Percentiles rank a stretch among this genome's conserved stretches.
These are phyloP conservation scores for Russula brevipes DNA, from an alignment of 768 basidiomycete genomes.

Conservation along the genomic window DNA sequence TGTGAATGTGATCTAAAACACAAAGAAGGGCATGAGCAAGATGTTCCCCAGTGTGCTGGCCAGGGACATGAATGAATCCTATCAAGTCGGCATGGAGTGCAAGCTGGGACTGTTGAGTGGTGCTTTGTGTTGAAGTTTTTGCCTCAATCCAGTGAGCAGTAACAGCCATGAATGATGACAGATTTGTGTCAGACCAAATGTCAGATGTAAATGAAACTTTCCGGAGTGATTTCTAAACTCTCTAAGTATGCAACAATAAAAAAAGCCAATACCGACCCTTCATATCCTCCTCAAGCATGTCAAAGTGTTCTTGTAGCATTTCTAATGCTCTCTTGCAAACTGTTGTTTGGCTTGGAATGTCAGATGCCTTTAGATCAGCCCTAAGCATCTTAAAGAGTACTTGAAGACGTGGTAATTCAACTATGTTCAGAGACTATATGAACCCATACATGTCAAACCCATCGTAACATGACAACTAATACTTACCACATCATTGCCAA, in stretches of 20 bases:
- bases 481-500: background rate
- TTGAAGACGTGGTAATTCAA: background rate
- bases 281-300: background rate
- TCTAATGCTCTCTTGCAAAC: background rate
- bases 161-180: background rate
- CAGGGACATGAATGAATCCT: conserved; percentile 36
- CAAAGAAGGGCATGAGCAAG: conserved; percentile 34
- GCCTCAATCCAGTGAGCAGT: conserved; percentile 35
- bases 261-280: background rate
- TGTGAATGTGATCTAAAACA: conserved; percentile 31
- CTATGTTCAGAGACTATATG: background rate
- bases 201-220: background rate
- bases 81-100: conserved; percentile 31
- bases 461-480: background rate
- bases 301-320: background rate
- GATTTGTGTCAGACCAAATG: background rate
- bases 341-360: background rate
- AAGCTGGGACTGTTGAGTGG: conserved; percentile 16
- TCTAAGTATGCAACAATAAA: background rate
- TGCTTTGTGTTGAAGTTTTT: background rate
- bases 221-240: background rate
- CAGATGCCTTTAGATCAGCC: background rate
- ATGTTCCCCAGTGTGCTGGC: conserved; percentile 37
- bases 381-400: background rate
- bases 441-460: background rate